Evolutionary conservation across 2,329 filamentous ascomycete species (phyloP).

Genomic region (Domatiomyces catenatus): DNA sequence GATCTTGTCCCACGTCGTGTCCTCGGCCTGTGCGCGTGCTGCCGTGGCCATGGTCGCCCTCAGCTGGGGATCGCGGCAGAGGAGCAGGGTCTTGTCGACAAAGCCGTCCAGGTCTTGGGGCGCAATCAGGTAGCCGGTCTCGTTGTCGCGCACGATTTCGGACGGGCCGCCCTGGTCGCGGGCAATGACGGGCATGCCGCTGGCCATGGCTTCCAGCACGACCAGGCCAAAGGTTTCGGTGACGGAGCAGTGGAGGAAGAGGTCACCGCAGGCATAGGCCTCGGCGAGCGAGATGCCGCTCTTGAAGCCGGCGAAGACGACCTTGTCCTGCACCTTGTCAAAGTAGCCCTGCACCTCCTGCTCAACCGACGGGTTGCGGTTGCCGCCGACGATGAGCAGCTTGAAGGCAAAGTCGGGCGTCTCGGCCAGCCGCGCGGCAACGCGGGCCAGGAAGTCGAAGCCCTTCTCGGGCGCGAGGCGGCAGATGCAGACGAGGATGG

Average conservation of each 20-base stretch:
- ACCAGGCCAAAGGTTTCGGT: conserved; percentile 60
- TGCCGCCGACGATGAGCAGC: conserved; percentile 53
- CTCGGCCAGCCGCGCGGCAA: conserved; percentile 38
- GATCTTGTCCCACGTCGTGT: conserved; percentile 57
- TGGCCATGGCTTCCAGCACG: conserved; percentile 56
- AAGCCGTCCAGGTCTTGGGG: conserved; percentile 46
- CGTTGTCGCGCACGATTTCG: conserved; percentile 46
- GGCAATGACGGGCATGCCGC: conserved; percentile 52
- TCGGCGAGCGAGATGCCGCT: conserved; percentile 45
- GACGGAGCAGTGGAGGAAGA: conserved; percentile 58
- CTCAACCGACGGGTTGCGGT: conserved; percentile 48
- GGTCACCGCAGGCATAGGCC: conserved; percentile 51
- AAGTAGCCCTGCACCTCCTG: conserved; percentile 48
- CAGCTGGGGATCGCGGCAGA: conserved; percentile 33
- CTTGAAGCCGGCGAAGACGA: conserved; percentile 53
- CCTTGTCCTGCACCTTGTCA: conserved; percentile 37
- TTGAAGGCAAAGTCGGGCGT: conserved; percentile 42
- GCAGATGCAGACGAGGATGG: conserved; percentile 51
- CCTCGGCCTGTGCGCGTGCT: conserved; percentile 42
- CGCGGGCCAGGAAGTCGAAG: conserved; percentile 50
- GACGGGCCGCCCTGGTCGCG: conserved; percentile 55
- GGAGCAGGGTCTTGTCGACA: conserved; percentile 36
- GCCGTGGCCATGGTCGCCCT: conserved; percentile 32
- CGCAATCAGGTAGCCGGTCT: conserved; percentile 45
- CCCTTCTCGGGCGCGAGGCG: conserved; percentile 56